Evolutionary conservation across 345 rosid genomes (phyloP).

Genomic region (Cochlearia excelsa): DNA sequence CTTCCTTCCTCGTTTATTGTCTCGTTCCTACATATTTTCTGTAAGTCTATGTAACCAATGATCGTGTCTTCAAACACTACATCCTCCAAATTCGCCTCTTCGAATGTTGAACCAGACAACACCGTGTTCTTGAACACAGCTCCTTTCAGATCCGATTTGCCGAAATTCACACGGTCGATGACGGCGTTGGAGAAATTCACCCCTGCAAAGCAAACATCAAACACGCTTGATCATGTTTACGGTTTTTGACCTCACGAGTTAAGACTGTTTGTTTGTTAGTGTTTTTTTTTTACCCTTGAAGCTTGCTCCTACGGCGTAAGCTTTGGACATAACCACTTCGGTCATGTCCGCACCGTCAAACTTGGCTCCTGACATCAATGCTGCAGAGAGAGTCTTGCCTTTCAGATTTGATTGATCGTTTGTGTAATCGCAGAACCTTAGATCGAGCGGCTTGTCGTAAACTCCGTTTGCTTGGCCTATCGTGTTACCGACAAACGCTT

Average conservation of each 20-base stretch:
- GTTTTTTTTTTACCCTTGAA: conserved; percentile 55
- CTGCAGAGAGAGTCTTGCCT: conserved; percentile 93
- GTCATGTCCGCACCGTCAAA: conserved; percentile 98
- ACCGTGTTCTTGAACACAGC: conserved; percentile 76
- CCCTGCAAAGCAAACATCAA: conserved; percentile 43
- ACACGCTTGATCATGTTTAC: not conserved
- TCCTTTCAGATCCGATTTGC: conserved; percentile 72
- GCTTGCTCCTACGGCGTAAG: conserved; percentile 96
- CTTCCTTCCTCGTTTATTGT: conserved; percentile 39
- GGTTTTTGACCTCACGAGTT: not conserved
- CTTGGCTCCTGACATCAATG: conserved; percentile 91
- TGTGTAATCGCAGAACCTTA: conserved; percentile 82
- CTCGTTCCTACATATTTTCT: conserved; percentile 36
- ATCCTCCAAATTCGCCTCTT: conserved; percentile 61
- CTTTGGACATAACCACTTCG: conserved; percentile 98
- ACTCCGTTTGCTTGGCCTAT: conserved; percentile 98
- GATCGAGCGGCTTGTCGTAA: conserved; percentile 93
- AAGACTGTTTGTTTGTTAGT: not conserved
- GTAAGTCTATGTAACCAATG: conserved; percentile 39
- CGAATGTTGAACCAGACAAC: conserved; percentile 79
- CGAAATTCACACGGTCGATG: conserved; percentile 76
- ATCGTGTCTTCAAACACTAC: conserved; percentile 42
- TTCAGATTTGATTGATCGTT: conserved; percentile 82
- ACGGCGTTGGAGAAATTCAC: conserved; percentile 84
- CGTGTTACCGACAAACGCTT: conserved; percentile 89